Percentiles rank a stretch among this genome's conserved stretches.
Evolutionary conservation across 2,329 filamentous ascomycete genomes (phyloP).

Genomic region (Alternaria sp.): DNA sequence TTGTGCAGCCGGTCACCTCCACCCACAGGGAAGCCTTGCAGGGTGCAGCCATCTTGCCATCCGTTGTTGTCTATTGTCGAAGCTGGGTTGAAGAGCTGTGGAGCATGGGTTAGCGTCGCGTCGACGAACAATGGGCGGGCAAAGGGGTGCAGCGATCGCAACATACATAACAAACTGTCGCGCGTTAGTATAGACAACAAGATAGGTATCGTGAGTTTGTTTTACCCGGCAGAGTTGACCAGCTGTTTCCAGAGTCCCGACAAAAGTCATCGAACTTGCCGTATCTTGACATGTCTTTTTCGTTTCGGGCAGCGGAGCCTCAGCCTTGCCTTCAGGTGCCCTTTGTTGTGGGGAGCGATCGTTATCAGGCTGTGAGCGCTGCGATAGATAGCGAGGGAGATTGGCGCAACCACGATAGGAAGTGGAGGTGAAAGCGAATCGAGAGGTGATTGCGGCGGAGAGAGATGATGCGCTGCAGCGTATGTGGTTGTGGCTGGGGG

Average conservation of each 20-base stretch:
- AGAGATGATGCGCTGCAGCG: slow-evolving; percentile 34
- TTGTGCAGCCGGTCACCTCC: slow-evolving; percentile 77
- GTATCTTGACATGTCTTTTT: slow-evolving; percentile 37
- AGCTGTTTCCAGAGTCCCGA: slow-evolving; percentile 57
- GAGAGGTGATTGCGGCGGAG: slow-evolving; percentile 18
- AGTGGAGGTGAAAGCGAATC: slow-evolving; percentile 16
- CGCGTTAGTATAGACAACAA: slow-evolving; percentile 35
- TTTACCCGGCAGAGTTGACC: slow-evolving; percentile 54
- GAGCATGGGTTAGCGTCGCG: slow-evolving; percentile 39
- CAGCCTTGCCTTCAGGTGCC: slow-evolving; percentile 28
- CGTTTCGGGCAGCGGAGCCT: slow-evolving; percentile 24
- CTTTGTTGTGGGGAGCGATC: slow-evolving; percentile 23
- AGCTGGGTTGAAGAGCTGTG: slow-evolving; percentile 70
- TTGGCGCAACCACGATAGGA: slow-evolving; percentile 19
- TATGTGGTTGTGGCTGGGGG: slow-evolving; percentile 28
- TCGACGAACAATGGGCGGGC: slow-evolving; percentile 19
- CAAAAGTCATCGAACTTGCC: slow-evolving; percentile 58
- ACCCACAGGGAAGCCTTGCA: slow-evolving; percentile 78
- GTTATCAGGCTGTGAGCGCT: slow-evolving; percentile 12
- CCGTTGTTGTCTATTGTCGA: slow-evolving; percentile 69
- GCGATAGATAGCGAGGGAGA: slow-evolving; percentile 13
- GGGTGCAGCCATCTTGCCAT: slow-evolving; percentile 71
- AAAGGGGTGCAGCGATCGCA: slow-evolving; percentile 20
- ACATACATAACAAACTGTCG: slow-evolving; percentile 60
- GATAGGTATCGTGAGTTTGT: not conserved